Percentiles rank a stretch among this genome's conserved stretches.
Evolutionary conservation across 2,329 filamentous ascomycete species (phyloP).

Genomic region (Torrubiellomyces zombiae): DNA sequence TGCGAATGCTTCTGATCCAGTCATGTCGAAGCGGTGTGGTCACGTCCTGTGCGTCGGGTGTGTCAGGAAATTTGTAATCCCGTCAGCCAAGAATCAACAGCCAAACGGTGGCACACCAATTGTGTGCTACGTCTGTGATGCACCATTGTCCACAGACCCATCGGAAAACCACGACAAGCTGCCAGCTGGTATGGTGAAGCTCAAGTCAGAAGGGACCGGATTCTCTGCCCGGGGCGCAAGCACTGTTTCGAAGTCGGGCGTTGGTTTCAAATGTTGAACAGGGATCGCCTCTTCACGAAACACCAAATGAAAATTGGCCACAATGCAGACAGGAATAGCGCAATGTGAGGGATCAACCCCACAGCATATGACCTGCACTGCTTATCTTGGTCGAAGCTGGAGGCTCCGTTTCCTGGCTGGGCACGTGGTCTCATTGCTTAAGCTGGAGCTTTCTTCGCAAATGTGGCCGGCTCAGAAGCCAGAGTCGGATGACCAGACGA

Average conservation of each 20-base stretch:
- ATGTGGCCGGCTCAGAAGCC: conserved; percentile 34
- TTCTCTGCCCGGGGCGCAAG: conserved; percentile 80
- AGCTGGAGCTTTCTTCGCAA: conserved; percentile 8
- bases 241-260: conserved; percentile 60
- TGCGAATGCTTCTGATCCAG: conserved; percentile 66
- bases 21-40: conserved; percentile 74
- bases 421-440: conserved; percentile 2
- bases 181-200: conserved; percentile 57
- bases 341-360: not conserved
- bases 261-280: conserved; percentile 73
- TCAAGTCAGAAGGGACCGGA: conserved; percentile 77
- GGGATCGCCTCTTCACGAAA: no score
- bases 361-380: not conserved
- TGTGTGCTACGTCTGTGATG: conserved; percentile 73
- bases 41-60: conserved; percentile 83
- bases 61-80: conserved; percentile 65
- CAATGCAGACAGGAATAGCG: no score
- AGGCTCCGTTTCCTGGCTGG: no score
- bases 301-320: no score
- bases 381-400: no score
- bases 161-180: no score
- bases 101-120: conserved; percentile 28
- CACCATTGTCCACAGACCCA: conserved; percentile 54
- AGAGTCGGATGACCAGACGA: conserved; percentile 51
- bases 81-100: conserved; percentile 23